These are phyloP conservation scores for Yamadazyma insecticola DNA, from an alignment of 805 yeast species.

Conservation along the genomic window DNA sequence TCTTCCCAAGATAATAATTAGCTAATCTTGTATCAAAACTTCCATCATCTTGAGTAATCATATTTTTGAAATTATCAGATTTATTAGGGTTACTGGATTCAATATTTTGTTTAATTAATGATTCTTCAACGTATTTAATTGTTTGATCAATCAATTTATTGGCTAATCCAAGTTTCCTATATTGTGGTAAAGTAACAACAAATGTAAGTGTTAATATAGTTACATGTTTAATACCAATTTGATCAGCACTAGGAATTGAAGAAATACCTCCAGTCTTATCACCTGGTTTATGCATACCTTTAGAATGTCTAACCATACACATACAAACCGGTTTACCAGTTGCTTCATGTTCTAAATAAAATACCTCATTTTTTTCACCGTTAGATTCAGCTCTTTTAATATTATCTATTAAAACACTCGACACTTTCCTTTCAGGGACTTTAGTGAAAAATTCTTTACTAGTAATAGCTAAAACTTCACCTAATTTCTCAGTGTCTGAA, in stretches of 20 bases:
- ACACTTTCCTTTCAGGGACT: constrained; percentile 10
- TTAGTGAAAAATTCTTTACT: constrained; percentile 1
- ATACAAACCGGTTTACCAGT: constrained; percentile 19
- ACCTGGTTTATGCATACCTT: constrained; percentile 26
- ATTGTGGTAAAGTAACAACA: constrained; percentile 23
- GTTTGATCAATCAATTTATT: constrained; percentile 19
- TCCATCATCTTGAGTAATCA: constrained; percentile 27
- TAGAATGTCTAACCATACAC: constrained; percentile 17
- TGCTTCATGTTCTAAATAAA: constrained; percentile 19
- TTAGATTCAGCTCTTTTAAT: constrained; percentile 14
- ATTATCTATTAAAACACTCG: constrained; percentile 11
- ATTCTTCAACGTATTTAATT: constrained; percentile 27
- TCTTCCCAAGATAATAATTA: constrained; percentile 27
- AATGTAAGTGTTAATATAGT: constrained; percentile 21
- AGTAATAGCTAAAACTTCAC: constrained; percentile 6
- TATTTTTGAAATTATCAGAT: constrained; percentile 25
- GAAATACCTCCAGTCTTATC: constrained; percentile 19
- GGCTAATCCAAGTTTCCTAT: constrained; percentile 28
- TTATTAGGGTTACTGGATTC: constrained; percentile 17
- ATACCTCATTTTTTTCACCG: constrained; percentile 19
- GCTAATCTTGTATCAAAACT: constrained; percentile 25
- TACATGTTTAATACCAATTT: constrained; percentile 29
- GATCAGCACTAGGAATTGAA: constrained; percentile 25
- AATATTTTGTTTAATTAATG: constrained; percentile 21
- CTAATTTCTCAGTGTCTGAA: constrained; percentile 7